phyloP scores from a whole-genome alignment of 73 alveolate species.

The Uronychia binucleata region DNA sequence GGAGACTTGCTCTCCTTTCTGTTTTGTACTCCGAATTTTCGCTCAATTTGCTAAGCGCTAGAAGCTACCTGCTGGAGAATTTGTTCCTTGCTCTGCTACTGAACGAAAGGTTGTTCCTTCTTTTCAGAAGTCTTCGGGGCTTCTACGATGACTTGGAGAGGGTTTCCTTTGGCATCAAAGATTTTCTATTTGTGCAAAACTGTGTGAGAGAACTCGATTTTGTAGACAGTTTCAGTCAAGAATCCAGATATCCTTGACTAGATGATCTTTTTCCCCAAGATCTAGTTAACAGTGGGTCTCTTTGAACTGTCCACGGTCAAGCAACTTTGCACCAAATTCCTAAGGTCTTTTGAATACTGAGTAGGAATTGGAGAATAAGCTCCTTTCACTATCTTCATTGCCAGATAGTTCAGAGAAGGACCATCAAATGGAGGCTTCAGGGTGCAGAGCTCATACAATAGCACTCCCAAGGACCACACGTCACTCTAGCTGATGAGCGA shows the following conservation, averaged over 20 bases:
- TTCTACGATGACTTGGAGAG: neutral
- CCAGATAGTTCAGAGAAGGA: constrained; percentile 68
- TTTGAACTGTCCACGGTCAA: constrained; percentile 7
- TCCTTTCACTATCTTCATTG: constrained; percentile 86
- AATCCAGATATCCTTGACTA: constrained; percentile 22
- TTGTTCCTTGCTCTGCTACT: neutral
- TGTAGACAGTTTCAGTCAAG: constrained; percentile 52
- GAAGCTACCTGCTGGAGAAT: neutral
- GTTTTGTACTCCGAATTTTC: neutral
- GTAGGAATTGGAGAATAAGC: constrained; percentile 70
- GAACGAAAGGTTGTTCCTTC: neutral
- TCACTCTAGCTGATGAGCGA: constrained; percentile 22
- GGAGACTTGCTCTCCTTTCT: neutral
- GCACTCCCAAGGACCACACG: constrained; percentile 80
- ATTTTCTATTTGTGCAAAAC: constrained; percentile 69
- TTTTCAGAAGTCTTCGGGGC: constrained; percentile 6
- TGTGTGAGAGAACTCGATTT: constrained; percentile 72
- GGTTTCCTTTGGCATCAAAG: constrained; percentile 36
- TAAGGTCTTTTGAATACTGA: constrained; percentile 61
- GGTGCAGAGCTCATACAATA: constrained; percentile 83
- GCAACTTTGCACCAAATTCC: neutral
- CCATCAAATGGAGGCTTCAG: constrained; percentile 90
- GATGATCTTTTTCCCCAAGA: constrained; percentile 17
- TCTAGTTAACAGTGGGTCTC: constrained; percentile 21
- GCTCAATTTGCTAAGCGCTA: neutral